phyloP scores from a whole-genome alignment of 2,329 filamentous ascomycete species.

The Talaromyces sp. region DNA sequence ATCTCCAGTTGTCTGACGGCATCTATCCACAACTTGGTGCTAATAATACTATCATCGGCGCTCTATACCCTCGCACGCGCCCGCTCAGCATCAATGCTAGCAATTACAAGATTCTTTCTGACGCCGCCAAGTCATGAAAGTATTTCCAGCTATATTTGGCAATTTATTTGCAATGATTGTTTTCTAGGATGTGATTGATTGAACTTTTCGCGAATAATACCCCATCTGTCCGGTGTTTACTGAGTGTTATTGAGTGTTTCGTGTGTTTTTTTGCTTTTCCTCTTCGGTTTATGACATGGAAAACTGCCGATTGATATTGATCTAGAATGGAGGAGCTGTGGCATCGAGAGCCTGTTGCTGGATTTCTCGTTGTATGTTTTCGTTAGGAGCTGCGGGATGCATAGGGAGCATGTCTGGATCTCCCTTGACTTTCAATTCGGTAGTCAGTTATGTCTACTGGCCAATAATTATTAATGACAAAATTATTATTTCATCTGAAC shows the following conservation, averaged over 20 bases:
- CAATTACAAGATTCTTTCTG: conserved; percentile 36
- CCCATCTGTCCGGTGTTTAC: conserved; percentile 3
- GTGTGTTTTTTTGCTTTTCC: background rate
- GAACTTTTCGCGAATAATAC: conserved; percentile 1
- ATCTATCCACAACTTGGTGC: conserved; percentile 46
- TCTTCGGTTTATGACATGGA: background rate
- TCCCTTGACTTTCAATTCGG: background rate
- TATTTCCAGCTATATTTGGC: background rate
- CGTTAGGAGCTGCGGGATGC: background rate
- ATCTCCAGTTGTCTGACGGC: conserved; percentile 59
- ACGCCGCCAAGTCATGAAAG: conserved; percentile 26
- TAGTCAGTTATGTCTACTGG: background rate
- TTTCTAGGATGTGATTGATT: background rate
- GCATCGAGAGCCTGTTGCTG: background rate
- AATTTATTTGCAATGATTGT: background rate
- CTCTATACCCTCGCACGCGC: conserved; percentile 32
- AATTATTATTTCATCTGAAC: background rate
- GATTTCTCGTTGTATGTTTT: background rate
- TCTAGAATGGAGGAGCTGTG: background rate
- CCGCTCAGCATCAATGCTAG: conserved; percentile 36
- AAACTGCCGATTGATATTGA: background rate
- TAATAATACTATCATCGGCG: conserved; percentile 27
- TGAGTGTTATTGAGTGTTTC: conserved; percentile 1
- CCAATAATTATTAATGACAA: background rate
- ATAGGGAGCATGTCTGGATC: background rate